Conservation (phyloP, 176 grass and related monocot species). For the Leersia perrieri region DNA sequence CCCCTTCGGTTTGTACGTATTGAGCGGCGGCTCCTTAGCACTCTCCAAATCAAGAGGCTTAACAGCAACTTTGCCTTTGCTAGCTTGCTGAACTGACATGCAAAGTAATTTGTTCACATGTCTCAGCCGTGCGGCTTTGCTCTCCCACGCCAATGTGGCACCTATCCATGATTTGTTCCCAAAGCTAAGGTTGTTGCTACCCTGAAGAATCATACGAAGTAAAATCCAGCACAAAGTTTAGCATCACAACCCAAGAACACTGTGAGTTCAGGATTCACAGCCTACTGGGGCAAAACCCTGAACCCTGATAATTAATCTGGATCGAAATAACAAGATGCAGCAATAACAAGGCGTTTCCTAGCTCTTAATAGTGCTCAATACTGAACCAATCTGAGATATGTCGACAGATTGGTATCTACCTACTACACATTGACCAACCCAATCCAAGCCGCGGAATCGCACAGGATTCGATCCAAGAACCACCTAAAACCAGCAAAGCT, state of each 20-base stretch:
- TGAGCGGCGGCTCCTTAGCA: constrained; percentile 72
- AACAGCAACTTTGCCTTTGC: constrained; percentile 58
- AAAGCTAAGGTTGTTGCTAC: constrained; percentile 48
- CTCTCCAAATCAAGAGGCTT: constrained; percentile 63
- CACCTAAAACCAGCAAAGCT: background rate
- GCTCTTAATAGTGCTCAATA: background rate
- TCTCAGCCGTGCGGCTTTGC: constrained; percentile 24
- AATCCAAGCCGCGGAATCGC: background rate
- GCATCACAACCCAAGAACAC: background rate
- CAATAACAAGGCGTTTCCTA: background rate
- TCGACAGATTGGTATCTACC: background rate
- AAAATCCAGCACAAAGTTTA: background rate
- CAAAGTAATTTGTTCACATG: constrained; percentile 50
- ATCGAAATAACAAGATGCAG: background rate
- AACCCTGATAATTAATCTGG: background rate
- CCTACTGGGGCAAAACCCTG: background rate
- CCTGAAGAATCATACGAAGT: constrained; percentile 33
- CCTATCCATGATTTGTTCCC: constrained; percentile 49
- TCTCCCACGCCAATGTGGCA: constrained; percentile 32
- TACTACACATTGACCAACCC: background rate
- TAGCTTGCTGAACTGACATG: constrained; percentile 54
- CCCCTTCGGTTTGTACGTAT: constrained; percentile 76
- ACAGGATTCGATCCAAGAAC: background rate
- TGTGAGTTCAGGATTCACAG: background rate
- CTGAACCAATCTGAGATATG: constrained; percentile 21